Base-by-base conservation (phyloP, 805 yeast species). In the Candida arabinofermentans region DNA sequence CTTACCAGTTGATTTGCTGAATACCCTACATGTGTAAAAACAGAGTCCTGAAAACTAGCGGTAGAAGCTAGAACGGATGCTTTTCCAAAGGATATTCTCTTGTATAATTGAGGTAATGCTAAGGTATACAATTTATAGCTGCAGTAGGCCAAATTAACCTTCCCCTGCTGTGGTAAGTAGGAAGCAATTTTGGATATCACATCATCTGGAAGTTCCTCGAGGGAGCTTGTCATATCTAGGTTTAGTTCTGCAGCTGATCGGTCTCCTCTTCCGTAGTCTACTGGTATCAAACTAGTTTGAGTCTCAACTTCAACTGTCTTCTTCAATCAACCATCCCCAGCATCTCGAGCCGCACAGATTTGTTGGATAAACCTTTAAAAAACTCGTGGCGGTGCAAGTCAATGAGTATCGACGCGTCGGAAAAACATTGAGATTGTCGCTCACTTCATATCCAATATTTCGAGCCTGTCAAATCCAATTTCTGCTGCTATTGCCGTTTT, bases 81-180 rank as follows among this genome's bases (percentile, higher is more conserved):
- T 36, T 53, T 53, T 13, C 68, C 56, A 26, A 76, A 58, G 18
- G 64, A 50, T 9, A 77, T 47, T 5, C 48, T 64, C 21, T 44
- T 49, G 52, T 74, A 74, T 8, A 77, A 52, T n/a, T 50, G 45
- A 3, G 62, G 58, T 10, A 57, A 40, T 2, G 65, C 65, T 10
- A 63, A 24, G 1, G 46, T 24, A 24, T 69, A 62, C n/a, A 65
- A 47, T 8, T 46, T 46, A 43, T 59, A 64, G 43, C 54, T 63
- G 2, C 67, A 54, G 29, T 48, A 53, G 3, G 66, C 50, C n/a
- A 73, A 44, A 21, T 54, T 53, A 4, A 64, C 24, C 37, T 68
- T 59, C 17, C 61, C 65, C 41, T 67, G 64, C 45, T 74, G 79
- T 6, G 72, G 69, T 13, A 73, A 49, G 39, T 45, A 65, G 4